Base-by-base conservation (phyloP, 192 early-diverging fungal genomes). In the Backusella westeae region DNA sequence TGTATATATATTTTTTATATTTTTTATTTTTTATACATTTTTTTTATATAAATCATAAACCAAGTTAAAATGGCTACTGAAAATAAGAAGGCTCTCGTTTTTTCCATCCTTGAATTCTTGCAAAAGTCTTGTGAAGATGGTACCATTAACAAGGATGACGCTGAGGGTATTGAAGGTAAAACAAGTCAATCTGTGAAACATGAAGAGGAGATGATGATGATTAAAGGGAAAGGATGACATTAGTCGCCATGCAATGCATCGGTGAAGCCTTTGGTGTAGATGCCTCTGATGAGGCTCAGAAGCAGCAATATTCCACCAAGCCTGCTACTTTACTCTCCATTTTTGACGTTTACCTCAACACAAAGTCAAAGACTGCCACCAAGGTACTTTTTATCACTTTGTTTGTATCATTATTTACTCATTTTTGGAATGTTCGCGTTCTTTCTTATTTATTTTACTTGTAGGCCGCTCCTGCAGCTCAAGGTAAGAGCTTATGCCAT, bases 191-290 rank as follows among this genome's bases (percentile, higher is more conserved):
- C 9, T 44, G 15, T 84, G 21, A 23, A 44, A 21, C 4, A 59
- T 26, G 39, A 46, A 49, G n/a, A n/a, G 17, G 29, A 46, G 14
- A 66, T 81, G 38, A 39, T 81, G 38, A 39, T 39, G 38, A 39
- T 32, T 32, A 32, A 32, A 32, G 10, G 38, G 38, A 39, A 39
- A 9, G 2, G 38, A 2, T 39, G 8, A 9, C 10, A 39, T 39
- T 39, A 90, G 92, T 95, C 35, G 96, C 95, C 78, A 94, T 96
- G 82, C 95, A 97, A 80, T 97, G 96, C 87, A 96, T 99, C 65
- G 89, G 91, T 65, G 97, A 98, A 74, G 94, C 96, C 23, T 99
- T 99, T 85, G 94, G 90, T 34, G 90, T 99, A 56, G 91, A 97
- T 75, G 53, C 88, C 38, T 83, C 86, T 36, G 94, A 98, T 81